Percentiles rank a stretch among this genome's conserved stretches.
Evolutionary conservation across 208 protist genomes (phyloP).

Genomic region (Blastocrithidia nonstop): DNA sequence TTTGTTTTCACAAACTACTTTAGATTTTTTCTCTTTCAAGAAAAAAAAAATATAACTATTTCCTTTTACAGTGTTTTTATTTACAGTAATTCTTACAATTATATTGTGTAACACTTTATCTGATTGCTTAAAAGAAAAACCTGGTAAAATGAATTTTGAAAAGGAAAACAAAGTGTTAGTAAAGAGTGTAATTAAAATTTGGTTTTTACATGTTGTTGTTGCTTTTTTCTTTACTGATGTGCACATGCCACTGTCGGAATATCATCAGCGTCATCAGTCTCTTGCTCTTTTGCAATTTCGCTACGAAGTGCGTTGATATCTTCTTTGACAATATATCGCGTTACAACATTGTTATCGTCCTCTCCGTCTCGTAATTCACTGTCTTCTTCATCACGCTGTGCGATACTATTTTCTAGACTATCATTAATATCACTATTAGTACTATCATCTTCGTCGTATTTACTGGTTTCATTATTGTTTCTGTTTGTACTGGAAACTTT

Average conservation of each 20-base stretch:
- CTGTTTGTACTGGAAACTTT: slow-evolving; percentile 10
- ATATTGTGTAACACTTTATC: not conserved
- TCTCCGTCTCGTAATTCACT: not conserved
- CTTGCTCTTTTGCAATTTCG: slow-evolving; percentile 30
- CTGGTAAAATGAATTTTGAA: not conserved
- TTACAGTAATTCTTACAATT: not conserved
- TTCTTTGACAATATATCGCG: slow-evolving; percentile 1
- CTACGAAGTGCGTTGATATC: slow-evolving; percentile 11
- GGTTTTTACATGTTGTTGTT: not conserved
- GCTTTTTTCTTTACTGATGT: slow-evolving; percentile 18
- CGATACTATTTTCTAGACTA: too few species aligned
- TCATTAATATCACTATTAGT: too few species aligned
- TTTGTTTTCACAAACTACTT: not conserved
- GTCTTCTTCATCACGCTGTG: too few species aligned
- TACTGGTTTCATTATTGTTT: slow-evolving; percentile 2
- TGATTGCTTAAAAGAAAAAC: not conserved
- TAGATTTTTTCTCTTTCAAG: not conserved
- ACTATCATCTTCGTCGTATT: not conserved
- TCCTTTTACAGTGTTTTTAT: not conserved
- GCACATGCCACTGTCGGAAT: slow-evolving; percentile 19
- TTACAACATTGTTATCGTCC: not conserved
- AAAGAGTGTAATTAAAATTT: not conserved
- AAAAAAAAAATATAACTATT: not conserved
- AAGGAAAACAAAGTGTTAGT: not conserved
- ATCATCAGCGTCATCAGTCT: slow-evolving; percentile 30